Conservation (phyloP, 306 rosid genomes). For the Aeschynomene evenia region DNA sequence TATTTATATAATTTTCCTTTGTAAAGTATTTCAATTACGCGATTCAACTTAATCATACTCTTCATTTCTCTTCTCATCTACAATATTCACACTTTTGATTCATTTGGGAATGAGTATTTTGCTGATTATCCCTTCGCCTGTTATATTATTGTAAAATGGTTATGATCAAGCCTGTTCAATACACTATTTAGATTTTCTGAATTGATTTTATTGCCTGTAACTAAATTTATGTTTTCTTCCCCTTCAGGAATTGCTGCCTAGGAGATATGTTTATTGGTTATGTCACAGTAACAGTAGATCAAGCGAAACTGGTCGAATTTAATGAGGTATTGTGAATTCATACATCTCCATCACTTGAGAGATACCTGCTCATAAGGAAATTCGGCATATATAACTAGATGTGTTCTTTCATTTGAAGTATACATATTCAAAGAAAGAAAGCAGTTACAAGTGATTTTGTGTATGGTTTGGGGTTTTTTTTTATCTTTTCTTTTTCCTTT, state of each 20-base stretch:
- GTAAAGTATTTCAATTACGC: constrained; percentile 1
- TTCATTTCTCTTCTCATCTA: not conserved
- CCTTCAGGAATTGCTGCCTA: constrained; percentile 89
- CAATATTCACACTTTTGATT: not conserved
- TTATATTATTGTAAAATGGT: not conserved
- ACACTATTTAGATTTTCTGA: not conserved
- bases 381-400: constrained; percentile 70
- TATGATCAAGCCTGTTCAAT: constrained; percentile 1
- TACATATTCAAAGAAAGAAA: constrained; percentile 58
- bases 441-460: constrained; percentile 74
- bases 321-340: constrained; percentile 71
- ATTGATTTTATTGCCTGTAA: not conserved
- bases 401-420: constrained; percentile 62
- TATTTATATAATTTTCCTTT: not conserved
- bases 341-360: constrained; percentile 50
- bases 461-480: constrained; percentile 61
- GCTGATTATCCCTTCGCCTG: not conserved
- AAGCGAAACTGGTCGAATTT: constrained; percentile 50
- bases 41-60: constrained; percentile 2
- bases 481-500: not conserved
- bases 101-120: constrained; percentile 1
- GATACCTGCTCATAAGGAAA: constrained; percentile 60
- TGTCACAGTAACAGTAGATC: constrained; percentile 61
- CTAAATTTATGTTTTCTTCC: constrained; percentile 11
- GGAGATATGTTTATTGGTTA: constrained; percentile 61